Percentiles rank a stretch among this genome's conserved stretches.
phyloP scores from a whole-genome alignment of 2,329 filamentous ascomycete species.

The Lachnellula subtilissima region DNA sequence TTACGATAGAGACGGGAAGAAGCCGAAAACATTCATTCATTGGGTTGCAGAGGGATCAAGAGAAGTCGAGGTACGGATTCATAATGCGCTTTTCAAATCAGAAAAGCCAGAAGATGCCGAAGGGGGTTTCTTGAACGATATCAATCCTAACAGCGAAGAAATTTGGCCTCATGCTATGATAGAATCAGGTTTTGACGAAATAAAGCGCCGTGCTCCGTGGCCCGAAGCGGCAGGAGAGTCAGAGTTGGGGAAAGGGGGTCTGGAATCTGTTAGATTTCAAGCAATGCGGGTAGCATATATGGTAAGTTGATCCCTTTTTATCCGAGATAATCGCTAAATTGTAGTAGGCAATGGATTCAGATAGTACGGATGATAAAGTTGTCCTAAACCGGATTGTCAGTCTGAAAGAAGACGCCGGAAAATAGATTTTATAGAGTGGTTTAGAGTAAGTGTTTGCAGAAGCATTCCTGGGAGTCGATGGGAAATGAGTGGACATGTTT shows the following conservation, averaged over 20 bases:
- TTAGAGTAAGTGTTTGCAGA: neutral
- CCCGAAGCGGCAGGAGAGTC: conserved; percentile 67
- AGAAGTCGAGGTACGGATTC: conserved; percentile 70
- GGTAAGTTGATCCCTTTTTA: conserved; percentile 17
- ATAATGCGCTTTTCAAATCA: conserved; percentile 81
- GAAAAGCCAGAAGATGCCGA: conserved; percentile 73
- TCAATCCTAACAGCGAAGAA: conserved; percentile 79
- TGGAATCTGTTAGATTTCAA: conserved; percentile 82
- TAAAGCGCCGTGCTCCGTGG: conserved; percentile 71
- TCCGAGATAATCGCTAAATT: conserved; percentile 1
- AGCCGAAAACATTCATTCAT: conserved; percentile 80
- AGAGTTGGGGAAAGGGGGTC: conserved; percentile 55
- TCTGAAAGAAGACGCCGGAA: conserved; percentile 80
- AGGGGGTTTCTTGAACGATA: conserved; percentile 76
- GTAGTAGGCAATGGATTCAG: conserved; percentile 62
- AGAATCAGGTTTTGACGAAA: conserved; percentile 77
- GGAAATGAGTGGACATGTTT: neutral
- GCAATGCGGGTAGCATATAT: conserved; percentile 78
- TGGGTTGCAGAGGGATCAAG: conserved; percentile 74
- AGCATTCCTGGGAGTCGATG: neutral
- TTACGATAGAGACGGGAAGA: conserved; percentile 66
- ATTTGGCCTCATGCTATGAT: conserved; percentile 75
- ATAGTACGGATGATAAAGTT: conserved; percentile 73
- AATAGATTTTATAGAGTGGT: conserved; percentile 35
- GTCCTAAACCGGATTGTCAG: conserved; percentile 90